Percentiles rank a stretch among this genome's conserved stretches.
phyloP scores from a whole-genome alignment of 805 yeast genomes.

The Lipomyces orientalis region DNA sequence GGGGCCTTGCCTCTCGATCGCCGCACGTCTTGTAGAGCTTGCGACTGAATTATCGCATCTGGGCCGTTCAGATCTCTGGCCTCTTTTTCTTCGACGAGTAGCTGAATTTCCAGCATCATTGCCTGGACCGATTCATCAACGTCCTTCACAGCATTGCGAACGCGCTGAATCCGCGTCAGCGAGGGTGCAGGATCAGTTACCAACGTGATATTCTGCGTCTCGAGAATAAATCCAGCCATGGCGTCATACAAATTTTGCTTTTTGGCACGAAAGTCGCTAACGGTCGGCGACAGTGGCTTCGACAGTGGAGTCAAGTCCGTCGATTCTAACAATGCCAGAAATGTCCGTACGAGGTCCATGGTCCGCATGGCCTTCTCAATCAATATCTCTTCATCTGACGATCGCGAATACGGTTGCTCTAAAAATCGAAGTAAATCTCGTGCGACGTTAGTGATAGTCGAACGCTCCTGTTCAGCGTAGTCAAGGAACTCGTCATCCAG shows the following conservation, averaged over 20 bases:
- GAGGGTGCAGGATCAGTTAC: background rate
- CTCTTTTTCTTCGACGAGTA: constrained; percentile 33
- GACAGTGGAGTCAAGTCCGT: constrained; percentile 39
- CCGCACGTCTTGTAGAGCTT: background rate
- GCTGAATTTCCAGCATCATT: constrained; percentile 23
- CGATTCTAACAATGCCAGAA: constrained; percentile 48
- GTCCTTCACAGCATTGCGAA: constrained; percentile 16
- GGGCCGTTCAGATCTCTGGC: constrained; percentile 17
- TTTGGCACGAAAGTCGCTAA: constrained; percentile 65
- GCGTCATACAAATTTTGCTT: constrained; percentile 69
- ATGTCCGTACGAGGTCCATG: constrained; percentile 30
- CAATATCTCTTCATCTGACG: constrained; percentile 22
- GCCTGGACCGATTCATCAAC: constrained; percentile 26
- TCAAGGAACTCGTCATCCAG: constrained; percentile 25
- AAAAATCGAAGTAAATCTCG: constrained; percentile 27
- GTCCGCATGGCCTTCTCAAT: constrained; percentile 21
- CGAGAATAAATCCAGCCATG: constrained; percentile 64
- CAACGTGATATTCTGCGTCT: constrained; percentile 70
- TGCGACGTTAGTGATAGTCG: constrained; percentile 13
- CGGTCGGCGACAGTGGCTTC: constrained; percentile 30
- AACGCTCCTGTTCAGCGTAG: constrained; percentile 14
- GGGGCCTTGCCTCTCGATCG: background rate
- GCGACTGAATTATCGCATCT: background rate
- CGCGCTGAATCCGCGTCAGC: constrained; percentile 11
- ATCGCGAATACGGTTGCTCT: constrained; percentile 20